Conservation (phyloP, 495 filamentous ascomycete species). For the Bacidia gigantensis region DNA sequence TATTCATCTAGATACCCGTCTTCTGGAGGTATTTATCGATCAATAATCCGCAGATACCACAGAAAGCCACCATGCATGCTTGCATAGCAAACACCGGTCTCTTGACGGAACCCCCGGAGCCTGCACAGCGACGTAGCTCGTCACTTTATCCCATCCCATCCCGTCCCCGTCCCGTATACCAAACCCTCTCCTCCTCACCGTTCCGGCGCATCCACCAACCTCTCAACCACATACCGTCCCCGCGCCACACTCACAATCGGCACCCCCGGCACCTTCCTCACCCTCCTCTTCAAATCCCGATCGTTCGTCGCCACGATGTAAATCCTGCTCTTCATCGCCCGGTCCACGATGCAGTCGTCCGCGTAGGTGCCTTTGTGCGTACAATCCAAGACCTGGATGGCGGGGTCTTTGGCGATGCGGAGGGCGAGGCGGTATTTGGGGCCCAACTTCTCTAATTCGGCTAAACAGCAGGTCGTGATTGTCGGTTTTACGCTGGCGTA, state of each 20-base stretch:
- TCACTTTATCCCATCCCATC: not conserved
- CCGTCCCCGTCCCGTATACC: not conserved
- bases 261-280: slow-evolving; percentile 64
- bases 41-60: too few relatives aligned
- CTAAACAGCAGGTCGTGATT: slow-evolving; percentile 40
- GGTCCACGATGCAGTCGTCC: slow-evolving; percentile 90
- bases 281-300: slow-evolving; percentile 54
- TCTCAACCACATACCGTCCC: slow-evolving; percentile 86
- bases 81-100: too few relatives aligned
- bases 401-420: slow-evolving; percentile 80
- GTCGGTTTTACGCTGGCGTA: slow-evolving; percentile 21
- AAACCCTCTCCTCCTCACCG: slow-evolving; percentile 18
- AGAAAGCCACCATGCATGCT: too few relatives aligned
- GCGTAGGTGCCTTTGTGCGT: slow-evolving; percentile 85
- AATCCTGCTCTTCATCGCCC: slow-evolving; percentile 56
- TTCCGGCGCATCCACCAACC: slow-evolving; percentile 68
- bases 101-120: too few relatives aligned
- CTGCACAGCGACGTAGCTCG: too few relatives aligned
- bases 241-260: slow-evolving; percentile 57
- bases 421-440: slow-evolving; percentile 79
- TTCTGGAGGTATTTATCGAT: too few relatives aligned
- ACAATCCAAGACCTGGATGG: slow-evolving; percentile 73
- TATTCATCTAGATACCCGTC: too few relatives aligned
- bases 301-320: slow-evolving; percentile 18
- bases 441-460: slow-evolving; percentile 85